phyloP scores from a whole-genome alignment of 176 grass and related monocot species.

The Phoenix dactylifera region DNA sequence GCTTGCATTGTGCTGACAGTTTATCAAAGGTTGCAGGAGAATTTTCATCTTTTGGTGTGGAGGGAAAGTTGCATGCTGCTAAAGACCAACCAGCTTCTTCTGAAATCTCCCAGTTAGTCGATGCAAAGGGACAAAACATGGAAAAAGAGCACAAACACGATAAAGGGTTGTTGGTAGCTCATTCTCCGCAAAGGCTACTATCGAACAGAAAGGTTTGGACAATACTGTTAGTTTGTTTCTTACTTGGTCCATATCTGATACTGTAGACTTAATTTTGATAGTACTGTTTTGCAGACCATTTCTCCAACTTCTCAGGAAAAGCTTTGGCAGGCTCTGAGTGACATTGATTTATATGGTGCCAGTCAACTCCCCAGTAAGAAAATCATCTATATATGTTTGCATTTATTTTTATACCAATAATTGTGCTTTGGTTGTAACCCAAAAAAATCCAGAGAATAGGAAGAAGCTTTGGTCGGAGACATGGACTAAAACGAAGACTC shows the following conservation, averaged over 20 bases:
- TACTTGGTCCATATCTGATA: not conserved
- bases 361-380: constrained; percentile 23
- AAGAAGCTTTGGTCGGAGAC: constrained; percentile 24
- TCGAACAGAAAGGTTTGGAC: constrained; percentile 34
- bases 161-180: constrained; percentile 6
- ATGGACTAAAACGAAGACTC: constrained; percentile 18
- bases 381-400: not conserved
- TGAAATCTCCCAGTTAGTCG: constrained; percentile 2
- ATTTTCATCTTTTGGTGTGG: not conserved
- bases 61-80: constrained; percentile 1
- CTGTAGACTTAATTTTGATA: constrained; percentile 9
- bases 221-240: not conserved
- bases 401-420: not conserved
- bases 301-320: constrained; percentile 50
- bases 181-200: constrained; percentile 26
- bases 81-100: constrained; percentile 7
- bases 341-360: constrained; percentile 17
- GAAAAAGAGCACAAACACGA: constrained; percentile 3
- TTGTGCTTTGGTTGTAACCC: not conserved
- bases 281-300: constrained; percentile 27
- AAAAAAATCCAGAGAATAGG: constrained; percentile 12
- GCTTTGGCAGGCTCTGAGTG: constrained; percentile 28
- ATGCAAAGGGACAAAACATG: constrained; percentile 5
- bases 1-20: not conserved
- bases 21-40: not conserved